Conservation (phyloP, 768 basidiomycete species). For the Boletus reticulatus region DNA sequence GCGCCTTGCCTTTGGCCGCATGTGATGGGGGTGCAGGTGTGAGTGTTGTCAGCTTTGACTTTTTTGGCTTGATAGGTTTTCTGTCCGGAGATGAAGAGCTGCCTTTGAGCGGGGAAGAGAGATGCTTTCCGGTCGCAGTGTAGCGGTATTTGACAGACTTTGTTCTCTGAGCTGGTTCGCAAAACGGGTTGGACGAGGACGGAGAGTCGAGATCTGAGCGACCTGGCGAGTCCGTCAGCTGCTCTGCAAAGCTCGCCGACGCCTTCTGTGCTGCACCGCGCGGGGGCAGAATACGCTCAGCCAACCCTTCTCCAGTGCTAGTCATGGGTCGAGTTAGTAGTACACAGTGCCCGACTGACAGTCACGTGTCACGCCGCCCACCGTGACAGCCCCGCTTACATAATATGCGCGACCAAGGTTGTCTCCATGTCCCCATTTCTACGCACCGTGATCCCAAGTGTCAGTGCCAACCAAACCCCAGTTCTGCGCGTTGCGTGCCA, state of each 20-base stretch:
- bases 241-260: slow-evolving; percentile 30
- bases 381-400: slow-evolving; percentile 15
- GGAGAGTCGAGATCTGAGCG: slow-evolving; percentile 24
- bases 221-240: slow-evolving; percentile 28
- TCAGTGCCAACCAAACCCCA: slow-evolving; percentile 10
- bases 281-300: slow-evolving; percentile 19
- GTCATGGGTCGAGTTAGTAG: slow-evolving; percentile 10
- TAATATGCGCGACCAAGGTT: slow-evolving; percentile 1
- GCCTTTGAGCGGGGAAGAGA: slow-evolving; percentile 32
- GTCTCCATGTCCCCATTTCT: slow-evolving; percentile 11
- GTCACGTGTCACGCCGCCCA: slow-evolving; percentile 11
- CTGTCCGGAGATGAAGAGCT: slow-evolving; percentile 31
- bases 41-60: neutral
- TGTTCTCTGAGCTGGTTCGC: slow-evolving; percentile 21
- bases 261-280: slow-evolving; percentile 37
- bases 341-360: neutral
- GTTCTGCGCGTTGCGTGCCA: neutral
- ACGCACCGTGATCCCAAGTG: no score
- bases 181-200: slow-evolving; percentile 20
- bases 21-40: slow-evolving; percentile 14
- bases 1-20: slow-evolving; percentile 7
- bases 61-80: slow-evolving; percentile 11
- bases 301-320: slow-evolving; percentile 6
- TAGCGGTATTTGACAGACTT: slow-evolving; percentile 34
- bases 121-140: slow-evolving; percentile 32